phyloP scores from a whole-genome alignment of 2,329 filamentous ascomycete genomes.

The Corynespora cassiicola region DNA sequence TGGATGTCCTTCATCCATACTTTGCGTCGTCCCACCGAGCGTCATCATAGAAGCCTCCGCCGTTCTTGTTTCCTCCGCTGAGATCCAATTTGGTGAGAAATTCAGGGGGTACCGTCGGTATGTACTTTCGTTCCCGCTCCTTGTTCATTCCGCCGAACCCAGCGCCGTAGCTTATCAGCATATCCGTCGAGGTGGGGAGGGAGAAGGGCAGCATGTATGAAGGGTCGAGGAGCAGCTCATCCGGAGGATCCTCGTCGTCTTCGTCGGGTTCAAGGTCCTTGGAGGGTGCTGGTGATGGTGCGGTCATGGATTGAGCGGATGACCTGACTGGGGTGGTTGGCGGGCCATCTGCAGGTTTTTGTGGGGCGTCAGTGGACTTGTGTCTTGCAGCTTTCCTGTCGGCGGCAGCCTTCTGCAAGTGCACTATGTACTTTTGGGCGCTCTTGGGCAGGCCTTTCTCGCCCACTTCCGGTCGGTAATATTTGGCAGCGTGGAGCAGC shows the following conservation, averaged over 20 bases:
- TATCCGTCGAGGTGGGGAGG: constrained; percentile 95
- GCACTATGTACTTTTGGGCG: constrained; percentile 83
- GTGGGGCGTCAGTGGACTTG: constrained; percentile 41
- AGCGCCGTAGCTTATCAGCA: constrained; percentile 93
- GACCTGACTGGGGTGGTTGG: constrained; percentile 41
- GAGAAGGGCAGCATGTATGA: constrained; percentile 93
- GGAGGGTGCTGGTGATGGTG: constrained; percentile 41
- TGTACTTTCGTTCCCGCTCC: constrained; percentile 92
- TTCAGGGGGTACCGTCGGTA: constrained; percentile 91
- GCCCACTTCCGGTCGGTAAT: constrained; percentile 93
- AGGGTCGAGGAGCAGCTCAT: constrained; percentile 83
- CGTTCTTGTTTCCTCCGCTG: constrained; percentile 43
- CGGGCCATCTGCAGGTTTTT: constrained; percentile 37
- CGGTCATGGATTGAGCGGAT: constrained; percentile 25
- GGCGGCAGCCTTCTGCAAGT: constrained; percentile 77
- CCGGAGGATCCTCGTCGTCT: constrained; percentile 73
- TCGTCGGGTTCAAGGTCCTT: constrained; percentile 58
- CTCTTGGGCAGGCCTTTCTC: constrained; percentile 91
- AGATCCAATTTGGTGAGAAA: constrained; percentile 87
- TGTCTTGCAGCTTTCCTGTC: constrained; percentile 47
- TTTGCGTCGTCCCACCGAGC: constrained; percentile 40
- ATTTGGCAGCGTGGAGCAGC: constrained; percentile 87
- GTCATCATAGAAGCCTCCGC: constrained; percentile 35
- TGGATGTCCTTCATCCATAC: constrained; percentile 44
- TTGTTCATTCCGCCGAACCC: constrained; percentile 92